Evolutionary conservation across 2,329 filamentous ascomycete species (phyloP), one percentile per base, ranked within the genome.

Genomic region (Teratosphaeria destructans): DNA sequence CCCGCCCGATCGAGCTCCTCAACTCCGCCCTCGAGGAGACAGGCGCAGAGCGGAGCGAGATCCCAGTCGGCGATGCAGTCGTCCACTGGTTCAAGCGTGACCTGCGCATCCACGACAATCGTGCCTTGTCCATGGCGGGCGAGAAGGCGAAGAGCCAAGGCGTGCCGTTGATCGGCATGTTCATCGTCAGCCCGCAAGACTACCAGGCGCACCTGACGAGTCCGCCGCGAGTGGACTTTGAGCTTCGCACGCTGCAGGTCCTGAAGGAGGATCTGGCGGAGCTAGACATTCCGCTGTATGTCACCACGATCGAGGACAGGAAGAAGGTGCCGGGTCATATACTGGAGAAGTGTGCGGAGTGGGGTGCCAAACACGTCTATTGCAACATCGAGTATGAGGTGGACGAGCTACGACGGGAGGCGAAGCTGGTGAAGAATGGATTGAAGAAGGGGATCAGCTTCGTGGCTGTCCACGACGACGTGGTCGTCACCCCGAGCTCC

Each of bases 81-180:
- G 82, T 95, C 0, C 89, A 95, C 74, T 96, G 91, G 91, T 96
- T 93, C 78, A 95, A 94, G 74, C 85, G 83, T 68, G 92, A 96
- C 71, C 74, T 95, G 56, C 82, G 91, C 2, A 79, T 82, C 1
- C 73, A 75, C 0, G 92, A 96, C 71, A 96, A 95, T 71, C 86
- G 82, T 8, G 83, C 83, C 0, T 73, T 96, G 27, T 80, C 82
- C 37, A 73, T 85, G 62, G 91, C 91, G 0, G 85, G 82, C 59
- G 75, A 84, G 60, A 79, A 81, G 55, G 89, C 90, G 1, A 85
- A 83, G 60, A 80, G 84, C 43, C 79, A 83, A n/a, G 81, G 82
- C 0, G 80, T 92, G 0, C 87, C 90, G 0, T 75, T 96, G 43
- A 82, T 96, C 43, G 83, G 84, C 59, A 73, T 96, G 54, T 96